phyloP scores from a whole-genome alignment of 1,284 basidiomycete genomes.

The Phylloboletellus chloephorus region DNA sequence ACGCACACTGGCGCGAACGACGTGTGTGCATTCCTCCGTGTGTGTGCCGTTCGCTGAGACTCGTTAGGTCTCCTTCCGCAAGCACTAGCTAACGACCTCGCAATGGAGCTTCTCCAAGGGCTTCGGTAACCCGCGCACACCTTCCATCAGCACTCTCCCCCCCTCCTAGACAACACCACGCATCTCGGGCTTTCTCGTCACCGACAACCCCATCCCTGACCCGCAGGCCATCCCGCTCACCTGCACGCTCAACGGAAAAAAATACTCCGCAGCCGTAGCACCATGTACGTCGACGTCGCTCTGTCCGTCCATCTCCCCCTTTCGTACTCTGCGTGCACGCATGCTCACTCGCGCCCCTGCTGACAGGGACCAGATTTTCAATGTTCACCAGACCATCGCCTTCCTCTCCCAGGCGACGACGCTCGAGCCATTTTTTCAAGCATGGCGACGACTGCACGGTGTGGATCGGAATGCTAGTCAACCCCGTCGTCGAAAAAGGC shows the following conservation, averaged over 20 bases:
- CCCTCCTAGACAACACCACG: slow-evolving; percentile 56
- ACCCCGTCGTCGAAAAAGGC: slow-evolving; percentile 67
- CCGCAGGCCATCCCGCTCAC: slow-evolving; percentile 66
- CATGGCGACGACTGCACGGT: slow-evolving; percentile 71
- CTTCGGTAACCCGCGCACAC: slow-evolving; percentile 47
- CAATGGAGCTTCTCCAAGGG: slow-evolving; percentile 87
- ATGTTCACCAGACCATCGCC: slow-evolving; percentile 63
- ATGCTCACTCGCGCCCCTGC: not conserved
- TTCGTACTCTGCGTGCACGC: slow-evolving; percentile 3
- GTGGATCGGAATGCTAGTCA: slow-evolving; percentile 70
- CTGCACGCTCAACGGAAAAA: slow-evolving; percentile 63
- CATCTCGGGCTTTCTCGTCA: slow-evolving; percentile 77
- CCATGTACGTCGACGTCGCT: slow-evolving; percentile 43
- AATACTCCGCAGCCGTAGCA: slow-evolving; percentile 69
- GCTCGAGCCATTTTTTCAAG: slow-evolving; percentile 68
- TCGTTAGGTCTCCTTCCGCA: slow-evolving; percentile 76
- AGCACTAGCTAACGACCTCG: slow-evolving; percentile 67
- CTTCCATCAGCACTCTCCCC: not conserved
- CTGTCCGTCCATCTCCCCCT: too few relatives aligned
- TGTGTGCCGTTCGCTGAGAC: not conserved
- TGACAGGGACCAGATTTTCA: slow-evolving; percentile 67
- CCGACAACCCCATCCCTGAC: slow-evolving; percentile 57
- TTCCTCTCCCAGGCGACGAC: slow-evolving; percentile 86
- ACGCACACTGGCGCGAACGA: slow-evolving; percentile 82
- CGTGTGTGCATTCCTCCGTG: slow-evolving; percentile 37